Base-by-base conservation (phyloP, 352 stramenopile genomes). In the Phytopythium vexans region DNA sequence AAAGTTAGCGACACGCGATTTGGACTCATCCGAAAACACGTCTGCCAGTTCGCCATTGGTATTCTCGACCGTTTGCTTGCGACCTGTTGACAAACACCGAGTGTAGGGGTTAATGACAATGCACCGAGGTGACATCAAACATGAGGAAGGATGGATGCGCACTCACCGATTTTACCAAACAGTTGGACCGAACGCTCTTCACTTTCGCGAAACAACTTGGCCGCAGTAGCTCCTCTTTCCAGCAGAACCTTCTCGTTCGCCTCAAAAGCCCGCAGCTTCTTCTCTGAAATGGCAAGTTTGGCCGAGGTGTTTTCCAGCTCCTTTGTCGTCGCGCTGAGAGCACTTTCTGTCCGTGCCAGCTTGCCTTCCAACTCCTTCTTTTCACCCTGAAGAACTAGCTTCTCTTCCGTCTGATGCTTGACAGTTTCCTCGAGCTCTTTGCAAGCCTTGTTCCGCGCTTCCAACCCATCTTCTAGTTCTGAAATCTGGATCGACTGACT, bases 381-480 rank as follows among this genome's bases (percentile, higher is more conserved):
- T 3, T 62, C 74, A 14, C 53, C 50, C 36, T 75, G 66, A 8
- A 92, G 16, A 4, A 67, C 52, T 7, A 66, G 60, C 11, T 86
- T 56, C 36, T 90, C 71, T 27, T 58, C 65, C 46, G 75, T 72
- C 51, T 89, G 67, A 8, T 63, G 58, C 41, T 84, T 58, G 5
- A 86, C 60, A 41, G 72, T 65, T 53, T 91, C 83, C 48, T 94
- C 86, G 0, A 93, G 62, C 39, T 94, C 82, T 56, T 91, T 88
- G 44, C 74, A 81, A 5, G 59, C 47, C 11, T 68, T 60, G 9
- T 73, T 86, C 27, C 79, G 80, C 41, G 50, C 72, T 41, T 91
- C 86, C 0, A 95, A 60, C 54, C 94, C 88, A 10, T 96, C 85
- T 61, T 95, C 86, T 0, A 92, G 64, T 58, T 92, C 81, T 0